phyloP scores from a whole-genome alignment of 2,329 filamentous ascomycete genomes.

The Fulvia fulva region DNA sequence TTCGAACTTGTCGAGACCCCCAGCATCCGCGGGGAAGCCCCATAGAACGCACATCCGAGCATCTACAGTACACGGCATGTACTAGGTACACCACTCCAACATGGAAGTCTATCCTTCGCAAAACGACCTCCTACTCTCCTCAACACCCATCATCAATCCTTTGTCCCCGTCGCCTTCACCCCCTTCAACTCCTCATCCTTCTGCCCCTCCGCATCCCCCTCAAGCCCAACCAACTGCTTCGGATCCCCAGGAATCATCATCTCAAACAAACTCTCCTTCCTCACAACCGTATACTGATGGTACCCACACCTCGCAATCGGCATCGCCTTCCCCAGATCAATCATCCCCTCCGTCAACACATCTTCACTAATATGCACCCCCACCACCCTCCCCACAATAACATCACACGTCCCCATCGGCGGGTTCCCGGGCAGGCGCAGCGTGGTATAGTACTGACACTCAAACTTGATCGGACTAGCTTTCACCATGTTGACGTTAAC shows the following conservation, averaged over 20 bases:
- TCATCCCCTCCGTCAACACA: conserved; percentile 51
- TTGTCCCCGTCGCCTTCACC: background rate
- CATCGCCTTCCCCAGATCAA: conserved; percentile 55
- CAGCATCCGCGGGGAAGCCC: background rate
- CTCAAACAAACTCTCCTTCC: conserved; percentile 51
- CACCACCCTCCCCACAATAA: conserved; percentile 56
- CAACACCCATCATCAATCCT: background rate
- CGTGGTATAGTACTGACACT: conserved; percentile 55
- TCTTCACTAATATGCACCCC: conserved; percentile 55
- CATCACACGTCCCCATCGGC: conserved; percentile 55
- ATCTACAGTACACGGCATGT: no score
- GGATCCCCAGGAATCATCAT: conserved; percentile 46
- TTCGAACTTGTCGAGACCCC: no score
- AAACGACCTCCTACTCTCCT: background rate
- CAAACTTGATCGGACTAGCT: conserved; percentile 54
- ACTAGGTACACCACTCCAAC: no score
- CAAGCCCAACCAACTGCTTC: conserved; percentile 31
- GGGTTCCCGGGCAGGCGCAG: conserved; percentile 54
- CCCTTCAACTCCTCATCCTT: conserved; percentile 28
- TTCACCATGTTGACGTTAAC: conserved; percentile 52
- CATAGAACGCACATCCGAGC: background rate
- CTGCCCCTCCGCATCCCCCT: conserved; percentile 35
- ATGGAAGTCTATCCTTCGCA: no score
- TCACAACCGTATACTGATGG: conserved; percentile 55
- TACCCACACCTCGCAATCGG: conserved; percentile 61